phyloP scores from a whole-genome alignment of 345 rosid species.

The Diplotaxis tenuifolia region DNA sequence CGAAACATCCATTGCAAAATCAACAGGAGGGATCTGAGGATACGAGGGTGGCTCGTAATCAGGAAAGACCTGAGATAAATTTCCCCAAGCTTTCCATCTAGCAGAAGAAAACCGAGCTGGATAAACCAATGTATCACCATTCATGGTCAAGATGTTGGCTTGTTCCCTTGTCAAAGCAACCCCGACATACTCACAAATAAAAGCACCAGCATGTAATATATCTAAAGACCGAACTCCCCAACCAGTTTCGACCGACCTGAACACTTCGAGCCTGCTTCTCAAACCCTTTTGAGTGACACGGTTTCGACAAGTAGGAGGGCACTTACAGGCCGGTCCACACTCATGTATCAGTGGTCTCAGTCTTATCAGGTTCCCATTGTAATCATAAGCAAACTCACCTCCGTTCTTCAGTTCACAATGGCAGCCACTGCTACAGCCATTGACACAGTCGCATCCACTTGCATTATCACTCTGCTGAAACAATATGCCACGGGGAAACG shows the following conservation, averaged over 20 bases:
- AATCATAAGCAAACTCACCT: constrained; percentile 79
- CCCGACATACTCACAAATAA: constrained; percentile 88
- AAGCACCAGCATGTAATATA: constrained; percentile 82
- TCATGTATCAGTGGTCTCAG: constrained; percentile 76
- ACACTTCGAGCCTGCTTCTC: constrained; percentile 71
- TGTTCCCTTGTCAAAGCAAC: constrained; percentile 85
- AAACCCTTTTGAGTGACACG: constrained; percentile 76
- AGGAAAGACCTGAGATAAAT: constrained; percentile 63
- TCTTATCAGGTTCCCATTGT: constrained; percentile 58
- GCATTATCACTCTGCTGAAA: constrained; percentile 35
- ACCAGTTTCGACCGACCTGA: constrained; percentile 82
- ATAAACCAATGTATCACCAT: constrained; percentile 73
- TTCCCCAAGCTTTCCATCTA: constrained; percentile 86
- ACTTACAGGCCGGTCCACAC: constrained; percentile 71
- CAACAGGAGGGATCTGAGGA: constrained; percentile 77
- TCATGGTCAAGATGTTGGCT: constrained; percentile 72
- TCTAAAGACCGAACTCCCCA: constrained; percentile 94
- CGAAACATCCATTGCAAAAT: constrained; percentile 92
- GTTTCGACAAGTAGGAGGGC: constrained; percentile 76
- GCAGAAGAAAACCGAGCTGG: constrained; percentile 61
- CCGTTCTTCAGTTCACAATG: constrained; percentile 70
- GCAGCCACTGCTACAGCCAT: constrained; percentile 67
- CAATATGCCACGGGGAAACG: constrained; percentile 55
- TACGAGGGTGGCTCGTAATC: constrained; percentile 53
- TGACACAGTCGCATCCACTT: constrained; percentile 71